phyloP scores from a whole-genome alignment of 306 rosid genomes.

The Cajanus cajan region DNA sequence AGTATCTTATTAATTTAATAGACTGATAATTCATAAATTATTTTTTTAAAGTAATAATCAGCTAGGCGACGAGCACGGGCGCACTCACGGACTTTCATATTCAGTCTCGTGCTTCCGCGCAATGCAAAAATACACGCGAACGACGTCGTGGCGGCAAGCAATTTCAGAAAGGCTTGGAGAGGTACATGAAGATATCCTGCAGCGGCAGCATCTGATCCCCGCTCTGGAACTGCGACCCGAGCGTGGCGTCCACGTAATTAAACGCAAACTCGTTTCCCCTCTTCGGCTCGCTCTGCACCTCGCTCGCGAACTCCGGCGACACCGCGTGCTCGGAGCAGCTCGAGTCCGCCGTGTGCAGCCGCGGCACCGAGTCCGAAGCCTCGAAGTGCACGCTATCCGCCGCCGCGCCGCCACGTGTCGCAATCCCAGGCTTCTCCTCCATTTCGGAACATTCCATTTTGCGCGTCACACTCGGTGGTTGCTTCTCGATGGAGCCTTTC shows the following conservation, averaged over 20 bases:
- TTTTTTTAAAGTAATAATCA: neutral
- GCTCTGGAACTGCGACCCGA: conserved; percentile 35
- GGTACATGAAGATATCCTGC: conserved; percentile 73
- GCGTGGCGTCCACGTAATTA: conserved; percentile 48
- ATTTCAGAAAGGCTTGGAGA: conserved; percentile 46
- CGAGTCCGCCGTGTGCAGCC: conserved; percentile 59
- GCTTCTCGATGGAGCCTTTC: conserved; percentile 50
- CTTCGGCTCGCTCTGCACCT: conserved; percentile 47
- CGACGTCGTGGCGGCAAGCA: neutral
- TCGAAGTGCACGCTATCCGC: conserved; percentile 50
- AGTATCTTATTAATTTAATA: too few relatives aligned
- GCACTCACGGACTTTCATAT: conserved; percentile 46
- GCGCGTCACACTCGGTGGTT: neutral
- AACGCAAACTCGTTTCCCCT: conserved; percentile 36
- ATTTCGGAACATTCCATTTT: conserved; percentile 16
- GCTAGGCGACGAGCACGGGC: conserved; percentile 13
- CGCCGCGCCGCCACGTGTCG: neutral
- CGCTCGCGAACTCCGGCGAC: conserved; percentile 67
- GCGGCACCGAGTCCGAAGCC: conserved; percentile 62
- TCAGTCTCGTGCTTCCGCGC: conserved; percentile 52
- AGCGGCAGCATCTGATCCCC: conserved; percentile 63
- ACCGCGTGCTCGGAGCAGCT: conserved; percentile 81
- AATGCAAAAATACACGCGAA: neutral
- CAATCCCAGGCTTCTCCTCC: conserved; percentile 44
- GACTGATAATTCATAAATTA: too few relatives aligned